Conservation (phyloP, 75 land plant genomes). For the Picea glauca region DNA sequence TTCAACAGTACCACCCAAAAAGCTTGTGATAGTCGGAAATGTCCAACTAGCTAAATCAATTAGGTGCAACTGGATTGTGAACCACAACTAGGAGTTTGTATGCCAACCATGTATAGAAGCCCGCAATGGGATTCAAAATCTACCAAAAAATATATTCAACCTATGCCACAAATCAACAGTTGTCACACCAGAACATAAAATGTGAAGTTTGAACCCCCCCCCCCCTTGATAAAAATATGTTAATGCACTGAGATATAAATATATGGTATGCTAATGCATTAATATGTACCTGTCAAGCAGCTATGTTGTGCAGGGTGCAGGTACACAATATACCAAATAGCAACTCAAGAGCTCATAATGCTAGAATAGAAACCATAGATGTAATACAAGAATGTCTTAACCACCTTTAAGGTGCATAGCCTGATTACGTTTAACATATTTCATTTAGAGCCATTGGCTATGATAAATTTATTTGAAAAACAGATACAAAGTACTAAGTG, state of each 20-base stretch:
- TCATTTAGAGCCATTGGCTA: neutral
- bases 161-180: neutral
- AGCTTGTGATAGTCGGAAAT: neutral
- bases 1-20: neutral
- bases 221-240: no score
- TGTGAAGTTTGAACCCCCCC: no score
- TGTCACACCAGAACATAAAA: neutral
- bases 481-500: neutral
- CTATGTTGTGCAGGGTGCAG: neutral
- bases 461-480: neutral
- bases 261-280: neutral
- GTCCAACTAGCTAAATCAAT: neutral
- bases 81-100: neutral
- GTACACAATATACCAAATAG: neutral
- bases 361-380: neutral
- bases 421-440: neutral
- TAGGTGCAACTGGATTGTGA: neutral
- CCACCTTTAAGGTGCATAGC: neutral
- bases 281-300: neutral
- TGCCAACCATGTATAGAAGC: neutral
- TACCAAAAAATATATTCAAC: neutral
- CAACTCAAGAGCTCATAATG: neutral
- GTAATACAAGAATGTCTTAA: neutral
- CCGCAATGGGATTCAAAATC: neutral
- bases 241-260: neutral